A percentile compares a stretch with the other conserved stretches of the same genome.
These are phyloP conservation scores for Boeremia exigua DNA, from an alignment of 2,329 filamentous ascomycete species.

Conservation along the genomic window DNA sequence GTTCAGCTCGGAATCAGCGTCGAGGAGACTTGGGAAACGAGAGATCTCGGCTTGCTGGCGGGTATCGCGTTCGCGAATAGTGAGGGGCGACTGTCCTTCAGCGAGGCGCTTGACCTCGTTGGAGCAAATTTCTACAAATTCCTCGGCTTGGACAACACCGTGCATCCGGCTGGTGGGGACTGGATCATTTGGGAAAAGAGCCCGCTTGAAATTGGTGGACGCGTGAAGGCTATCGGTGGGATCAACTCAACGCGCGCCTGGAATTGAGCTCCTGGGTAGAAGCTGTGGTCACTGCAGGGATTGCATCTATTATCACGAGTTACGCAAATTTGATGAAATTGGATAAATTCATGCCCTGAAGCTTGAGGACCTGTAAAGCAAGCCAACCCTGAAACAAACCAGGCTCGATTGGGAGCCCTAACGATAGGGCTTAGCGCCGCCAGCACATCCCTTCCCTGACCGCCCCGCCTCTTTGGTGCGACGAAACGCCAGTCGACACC, in stretches of 20 bases:
- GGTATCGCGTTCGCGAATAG: conserved; percentile 66
- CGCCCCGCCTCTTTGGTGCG: conserved; percentile 3
- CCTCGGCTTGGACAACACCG: conserved; percentile 54
- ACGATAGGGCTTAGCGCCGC: conserved; percentile 8
- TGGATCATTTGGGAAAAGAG: conserved; percentile 70
- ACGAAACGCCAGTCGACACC: conserved; percentile 14
- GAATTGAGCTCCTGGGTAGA: conserved; percentile 5
- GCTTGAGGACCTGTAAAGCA: conserved; percentile 5
- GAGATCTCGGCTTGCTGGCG: conserved; percentile 65
- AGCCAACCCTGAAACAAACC: conserved; percentile 8
- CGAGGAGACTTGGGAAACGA: conserved; percentile 67
- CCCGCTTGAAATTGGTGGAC: conserved; percentile 65
- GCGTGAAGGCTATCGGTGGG: conserved; percentile 49
- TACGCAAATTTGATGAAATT: conserved; percentile 7
- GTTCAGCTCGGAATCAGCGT: conserved; percentile 65
- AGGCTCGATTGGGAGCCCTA: conserved; percentile 10
- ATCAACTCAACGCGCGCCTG: conserved; percentile 14
- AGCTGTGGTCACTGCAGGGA: conserved; percentile 1
- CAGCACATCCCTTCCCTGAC: conserved; percentile 12
- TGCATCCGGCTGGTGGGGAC: conserved; percentile 45
- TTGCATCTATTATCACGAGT: background rate
- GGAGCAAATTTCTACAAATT: conserved; percentile 64
- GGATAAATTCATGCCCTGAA: conserved; percentile 4
- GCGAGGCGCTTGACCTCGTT: conserved; percentile 63
- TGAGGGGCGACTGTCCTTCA: conserved; percentile 60